Evolutionary conservation across 148 eudicot genomes (phyloP).

Genomic region (Nepenthes gracilis): DNA sequence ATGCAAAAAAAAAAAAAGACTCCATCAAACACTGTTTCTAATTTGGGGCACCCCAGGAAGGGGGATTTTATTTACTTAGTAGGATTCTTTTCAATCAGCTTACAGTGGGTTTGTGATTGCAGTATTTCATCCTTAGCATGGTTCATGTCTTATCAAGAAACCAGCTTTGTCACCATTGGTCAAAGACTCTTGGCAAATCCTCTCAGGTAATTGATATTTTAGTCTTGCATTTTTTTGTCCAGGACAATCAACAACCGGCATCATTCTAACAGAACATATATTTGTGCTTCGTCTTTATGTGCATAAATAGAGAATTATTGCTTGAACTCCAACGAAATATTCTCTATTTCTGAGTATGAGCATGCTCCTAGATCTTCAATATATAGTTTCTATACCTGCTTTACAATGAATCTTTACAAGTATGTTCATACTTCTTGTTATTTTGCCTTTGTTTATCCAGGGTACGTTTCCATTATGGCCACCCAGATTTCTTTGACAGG

Average conservation of each 20-base stretch:
- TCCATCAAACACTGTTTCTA: too few species aligned
- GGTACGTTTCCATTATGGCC: conserved; percentile 96
- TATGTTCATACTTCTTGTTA: not conserved
- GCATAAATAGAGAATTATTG: too few species aligned
- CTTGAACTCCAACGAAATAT: too few species aligned
- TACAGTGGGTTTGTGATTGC: conserved; percentile 12
- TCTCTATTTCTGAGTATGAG: too few species aligned
- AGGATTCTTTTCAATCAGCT: not conserved
- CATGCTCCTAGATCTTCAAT: too few species aligned
- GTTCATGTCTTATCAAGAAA: conserved; percentile 99
- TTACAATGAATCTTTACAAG: too few species aligned
- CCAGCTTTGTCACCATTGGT: conserved; percentile 94
- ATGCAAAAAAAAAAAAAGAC: too few species aligned
- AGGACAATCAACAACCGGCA: not conserved
- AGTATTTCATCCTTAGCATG: conserved; percentile 95
- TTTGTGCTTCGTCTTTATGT: too few species aligned
- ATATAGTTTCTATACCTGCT: too few species aligned
- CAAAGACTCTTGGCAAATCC: conserved; percentile 95
- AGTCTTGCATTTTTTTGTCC: not conserved
- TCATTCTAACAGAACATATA: too few species aligned
- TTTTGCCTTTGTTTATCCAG: conserved; percentile 25
- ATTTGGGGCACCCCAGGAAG: too few species aligned
- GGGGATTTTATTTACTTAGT: too few species aligned
- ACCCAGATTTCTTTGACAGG: conserved; percentile 95
- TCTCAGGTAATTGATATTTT: conserved; percentile 45